Conservation (phyloP, 495 filamentous ascomycete species). For the Penicillium paradoxum region DNA sequence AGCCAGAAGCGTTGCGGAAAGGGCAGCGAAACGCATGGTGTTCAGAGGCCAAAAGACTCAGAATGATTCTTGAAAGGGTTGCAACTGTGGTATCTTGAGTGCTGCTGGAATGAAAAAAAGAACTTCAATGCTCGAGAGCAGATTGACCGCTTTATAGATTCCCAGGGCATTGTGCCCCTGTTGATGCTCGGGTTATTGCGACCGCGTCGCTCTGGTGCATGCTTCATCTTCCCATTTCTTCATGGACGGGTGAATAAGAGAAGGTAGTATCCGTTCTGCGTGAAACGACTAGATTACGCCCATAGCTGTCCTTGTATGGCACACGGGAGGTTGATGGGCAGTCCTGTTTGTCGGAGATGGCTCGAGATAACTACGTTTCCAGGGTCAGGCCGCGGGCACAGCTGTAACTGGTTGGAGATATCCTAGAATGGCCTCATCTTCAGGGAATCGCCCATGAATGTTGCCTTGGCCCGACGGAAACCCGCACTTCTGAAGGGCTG, state of each 20-base stretch:
- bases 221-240: not conserved
- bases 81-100: not conserved
- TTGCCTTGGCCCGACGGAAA: constrained; percentile 26
- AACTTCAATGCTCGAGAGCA: not conserved
- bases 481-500: constrained; percentile 8
- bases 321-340: not conserved
- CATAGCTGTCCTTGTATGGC: not conserved
- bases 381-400: not conserved
- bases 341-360: not conserved
- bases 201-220: not conserved
- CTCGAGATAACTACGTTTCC: not conserved
- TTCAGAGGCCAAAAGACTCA: not conserved
- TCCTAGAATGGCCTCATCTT: constrained; percentile 1
- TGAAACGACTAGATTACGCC: not conserved
- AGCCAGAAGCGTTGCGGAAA: constrained; percentile 31
- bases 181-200: not conserved
- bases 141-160: not conserved
- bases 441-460: not conserved
- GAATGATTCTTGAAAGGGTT: not conserved
- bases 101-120: not conserved
- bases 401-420: constrained; percentile 10
- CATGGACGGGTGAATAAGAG: not conserved
- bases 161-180: not conserved
- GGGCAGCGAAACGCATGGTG: constrained; percentile 16
- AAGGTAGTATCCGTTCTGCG: constrained; percentile 5